A percentile compares a stretch with the other conserved stretches of the same genome.
phyloP scores from a whole-genome alignment of 371 early-diverging fungal genomes.

The Circinella minor region DNA sequence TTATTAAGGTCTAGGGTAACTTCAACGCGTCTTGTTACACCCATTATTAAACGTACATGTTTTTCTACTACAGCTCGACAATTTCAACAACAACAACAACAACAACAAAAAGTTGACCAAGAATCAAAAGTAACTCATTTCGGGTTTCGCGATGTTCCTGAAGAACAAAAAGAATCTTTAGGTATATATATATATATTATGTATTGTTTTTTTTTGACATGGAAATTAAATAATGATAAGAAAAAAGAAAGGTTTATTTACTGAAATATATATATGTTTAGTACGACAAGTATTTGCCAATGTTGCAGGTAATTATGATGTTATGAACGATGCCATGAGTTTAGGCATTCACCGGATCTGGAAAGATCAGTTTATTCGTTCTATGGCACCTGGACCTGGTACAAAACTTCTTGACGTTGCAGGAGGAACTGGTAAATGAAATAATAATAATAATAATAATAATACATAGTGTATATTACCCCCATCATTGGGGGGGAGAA shows the following conservation, averaged over 20 bases:
- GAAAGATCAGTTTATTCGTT: constrained; percentile 38
- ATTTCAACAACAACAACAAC: constrained; percentile 15
- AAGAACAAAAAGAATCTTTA: constrained; percentile 83
- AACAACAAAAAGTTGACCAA: constrained; percentile 14
- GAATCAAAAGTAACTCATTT: constrained; percentile 76
- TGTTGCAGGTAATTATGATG: constrained; percentile 93
- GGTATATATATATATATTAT: constrained; percentile 42
- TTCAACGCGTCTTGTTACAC: constrained; percentile 5
- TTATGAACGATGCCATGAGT: constrained; percentile 98
- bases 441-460: too few species aligned
- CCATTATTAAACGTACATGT: constrained; percentile 11
- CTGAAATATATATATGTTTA: constrained; percentile 15
- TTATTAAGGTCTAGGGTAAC: background rate
- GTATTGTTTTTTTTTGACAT: too few species aligned
- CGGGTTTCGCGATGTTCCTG: constrained; percentile 88
- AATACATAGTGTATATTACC: too few species aligned
- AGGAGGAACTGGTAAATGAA: constrained; percentile 87
- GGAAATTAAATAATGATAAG: background rate
- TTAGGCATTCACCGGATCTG: constrained; percentile 59
- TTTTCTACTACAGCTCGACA: constrained; percentile 24
- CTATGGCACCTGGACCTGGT: constrained; percentile 83
- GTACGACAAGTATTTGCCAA: constrained; percentile 91
- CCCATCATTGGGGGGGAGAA: too few species aligned
- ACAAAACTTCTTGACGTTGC: constrained; percentile 95
- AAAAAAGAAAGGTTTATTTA: constrained; percentile 4